Evolutionary conservation across 1,284 basidiomycete species (phyloP), one percentile per base, ranked within the genome.

Genomic region (Leccinum griseonigrum): DNA sequence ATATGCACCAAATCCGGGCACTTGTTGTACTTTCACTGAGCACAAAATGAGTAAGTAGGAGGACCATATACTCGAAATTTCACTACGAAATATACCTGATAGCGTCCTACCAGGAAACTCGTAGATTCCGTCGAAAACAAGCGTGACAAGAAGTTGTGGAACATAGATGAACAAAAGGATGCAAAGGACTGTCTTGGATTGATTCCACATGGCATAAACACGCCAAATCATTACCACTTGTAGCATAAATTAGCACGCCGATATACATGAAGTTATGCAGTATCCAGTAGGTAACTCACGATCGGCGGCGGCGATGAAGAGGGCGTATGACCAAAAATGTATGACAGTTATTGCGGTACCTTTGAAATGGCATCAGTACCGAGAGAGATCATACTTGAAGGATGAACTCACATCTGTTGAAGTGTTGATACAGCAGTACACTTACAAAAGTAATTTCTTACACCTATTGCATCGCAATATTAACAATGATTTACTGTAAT

Each of bases 201-300:
- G 54, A 53, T 31, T 8, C 62, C 65, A 67, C 32, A 64, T 61
- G 4, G 64, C 65, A 57, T 64, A 56, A 8, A 67, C 65, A 18
- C 64, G 62, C 11, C 64, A 22, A 6, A 67, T 28, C 64, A 65
- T 65, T 2, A 67, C 63, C 8, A 67, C 64, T 65, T 26, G 26
- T 31, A 22, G 32, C 16, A 13, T 3, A 22, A 40, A 13, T 64
- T 10, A 60, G 31, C 4, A 38, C 8, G 34, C 3, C 9, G 4
- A 36, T 1, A 9, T 31, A 34, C 2, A 38, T 4, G 0, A 3
- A 26, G 14, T 3, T 16, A 14, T 1, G 10, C 5, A 29, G n/a
- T n/a, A 14, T 1, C 10, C 5, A 34, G 40, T 8, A 28, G 16
- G 4, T 0, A 36, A 22, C 63, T 43, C 32, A 67, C 63, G 13